Evolutionary conservation across 208 protist species (phyloP).

Genomic region (Trypanosoma lewisi): DNA sequence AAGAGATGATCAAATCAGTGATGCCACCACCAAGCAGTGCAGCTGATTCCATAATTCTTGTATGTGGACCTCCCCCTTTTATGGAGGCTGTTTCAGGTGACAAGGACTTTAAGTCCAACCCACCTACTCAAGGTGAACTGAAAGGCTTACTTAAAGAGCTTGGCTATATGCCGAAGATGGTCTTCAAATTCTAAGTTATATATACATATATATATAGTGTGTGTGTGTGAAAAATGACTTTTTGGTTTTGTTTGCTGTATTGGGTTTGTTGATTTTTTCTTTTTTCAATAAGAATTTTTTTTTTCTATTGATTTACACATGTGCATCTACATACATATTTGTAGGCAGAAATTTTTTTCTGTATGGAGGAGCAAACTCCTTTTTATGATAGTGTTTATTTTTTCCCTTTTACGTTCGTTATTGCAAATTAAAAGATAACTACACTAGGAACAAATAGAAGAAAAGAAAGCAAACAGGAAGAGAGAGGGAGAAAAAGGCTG

Average conservation of each 20-base stretch:
- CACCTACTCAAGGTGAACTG: constrained; percentile 81
- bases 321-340: constrained; percentile 4
- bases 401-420: constrained; percentile 6
- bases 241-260: not conserved
- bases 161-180: constrained; percentile 84
- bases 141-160: constrained; percentile 86
- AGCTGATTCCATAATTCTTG: constrained; percentile 79
- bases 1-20: constrained; percentile 87
- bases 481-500: constrained; percentile 2
- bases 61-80: constrained; percentile 86
- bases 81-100: constrained; percentile 87
- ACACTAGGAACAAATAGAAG: too few species aligned
- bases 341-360: constrained; percentile 3
- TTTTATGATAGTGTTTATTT: constrained; percentile 11
- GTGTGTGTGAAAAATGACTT: not conserved
- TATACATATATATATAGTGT: not conserved
- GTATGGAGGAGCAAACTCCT: not conserved
- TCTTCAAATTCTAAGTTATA: constrained; percentile 86
- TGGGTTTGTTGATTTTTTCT: constrained; percentile 20
- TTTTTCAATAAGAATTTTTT: constrained; percentile 24
- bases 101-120: constrained; percentile 79
- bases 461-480: constrained; percentile 7
- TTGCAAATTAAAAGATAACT: too few species aligned
- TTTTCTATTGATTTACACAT: constrained; percentile 4
- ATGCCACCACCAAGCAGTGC: constrained; percentile 84